These are phyloP conservation scores for Paramecium caudatum DNA, from an alignment of 73 alveolate species.

Conservation along the genomic window DNA sequence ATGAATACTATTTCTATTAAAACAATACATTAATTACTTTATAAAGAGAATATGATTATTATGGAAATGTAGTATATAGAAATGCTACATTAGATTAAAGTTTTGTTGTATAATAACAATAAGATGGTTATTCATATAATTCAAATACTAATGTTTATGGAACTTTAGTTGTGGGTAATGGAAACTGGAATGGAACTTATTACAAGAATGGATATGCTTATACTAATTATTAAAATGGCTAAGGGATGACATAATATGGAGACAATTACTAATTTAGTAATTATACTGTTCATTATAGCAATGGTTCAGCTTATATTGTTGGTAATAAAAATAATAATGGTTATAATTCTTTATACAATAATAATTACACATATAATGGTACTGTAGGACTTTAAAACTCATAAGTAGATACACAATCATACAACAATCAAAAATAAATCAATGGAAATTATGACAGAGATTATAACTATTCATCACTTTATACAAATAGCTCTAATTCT, in stretches of 20 bases:
- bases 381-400: too few species aligned
- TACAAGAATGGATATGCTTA: background rate
- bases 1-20: background rate
- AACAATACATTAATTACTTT: background rate
- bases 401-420: too few species aligned
- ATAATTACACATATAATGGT: too few species aligned
- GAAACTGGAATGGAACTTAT: background rate
- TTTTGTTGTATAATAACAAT: background rate
- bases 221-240: too few species aligned
- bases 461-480: too few species aligned
- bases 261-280: background rate
- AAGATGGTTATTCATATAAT: background rate
- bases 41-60: background rate
- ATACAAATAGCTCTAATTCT: too few species aligned
- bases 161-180: background rate
- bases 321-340: too few species aligned
- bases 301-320: too few species aligned
- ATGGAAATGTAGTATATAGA: constrained; percentile 27
- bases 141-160: background rate
- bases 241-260: background rate
- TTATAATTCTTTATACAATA: too few species aligned
- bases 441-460: too few species aligned
- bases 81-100: background rate
- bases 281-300: too few species aligned
- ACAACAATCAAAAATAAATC: too few species aligned